Evolutionary conservation across 768 basidiomycete species (phyloP).

Genomic region (Serendipita sp.): DNA sequence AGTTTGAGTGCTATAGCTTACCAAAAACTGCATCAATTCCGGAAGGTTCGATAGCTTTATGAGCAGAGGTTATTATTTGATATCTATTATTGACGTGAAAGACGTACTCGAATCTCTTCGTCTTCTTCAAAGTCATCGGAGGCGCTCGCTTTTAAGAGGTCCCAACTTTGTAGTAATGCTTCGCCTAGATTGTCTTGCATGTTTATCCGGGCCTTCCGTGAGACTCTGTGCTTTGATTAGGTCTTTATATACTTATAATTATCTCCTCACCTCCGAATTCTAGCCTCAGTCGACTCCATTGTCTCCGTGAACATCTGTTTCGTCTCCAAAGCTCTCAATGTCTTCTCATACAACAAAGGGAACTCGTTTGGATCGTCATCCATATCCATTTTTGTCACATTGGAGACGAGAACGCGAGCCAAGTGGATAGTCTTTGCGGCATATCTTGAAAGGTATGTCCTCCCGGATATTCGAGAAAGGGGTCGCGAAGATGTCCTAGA

Average conservation of each 20-base stretch:
- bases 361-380: not conserved
- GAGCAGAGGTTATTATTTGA: constrained; percentile 7
- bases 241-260: not conserved
- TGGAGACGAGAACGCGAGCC: not conserved
- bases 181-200: constrained; percentile 43
- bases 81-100: not conserved
- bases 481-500: not conserved
- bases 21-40: constrained; percentile 58
- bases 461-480: not conserved
- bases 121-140: constrained; percentile 43
- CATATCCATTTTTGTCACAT: not conserved
- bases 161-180: constrained; percentile 40
- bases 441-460: not conserved
- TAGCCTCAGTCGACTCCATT: not conserved
- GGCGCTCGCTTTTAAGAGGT: constrained; percentile 34
- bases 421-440: not conserved
- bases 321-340: not conserved
- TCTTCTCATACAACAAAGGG: not conserved
- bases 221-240: constrained; percentile 25
- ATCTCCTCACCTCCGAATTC: not conserved
- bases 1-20: constrained; percentile 16
- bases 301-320: not conserved
- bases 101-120: constrained; percentile 41
- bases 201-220: constrained; percentile 55
- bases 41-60: constrained; percentile 42